A percentile compares a stretch with the other conserved stretches of the same genome.
Conservation (phyloP, 2,329 filamentous ascomycete species). For the Phialophora verrucosa region DNA sequence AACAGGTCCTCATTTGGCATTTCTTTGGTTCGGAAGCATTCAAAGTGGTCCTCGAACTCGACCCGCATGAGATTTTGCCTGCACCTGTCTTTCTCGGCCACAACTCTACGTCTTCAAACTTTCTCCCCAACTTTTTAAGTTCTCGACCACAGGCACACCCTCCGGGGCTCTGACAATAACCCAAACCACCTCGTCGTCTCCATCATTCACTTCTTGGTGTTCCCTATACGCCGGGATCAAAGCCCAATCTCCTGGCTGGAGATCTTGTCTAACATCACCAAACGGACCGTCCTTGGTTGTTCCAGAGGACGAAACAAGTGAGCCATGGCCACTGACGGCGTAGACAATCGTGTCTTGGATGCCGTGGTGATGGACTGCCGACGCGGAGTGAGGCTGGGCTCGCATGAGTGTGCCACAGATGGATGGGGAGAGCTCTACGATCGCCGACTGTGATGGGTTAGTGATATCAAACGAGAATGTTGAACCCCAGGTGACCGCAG, state of each 20-base stretch:
- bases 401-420: conserved; percentile 71
- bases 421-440: conserved; percentile 67
- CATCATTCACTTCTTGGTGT: conserved; percentile 72
- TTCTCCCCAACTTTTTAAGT: conserved; percentile 66
- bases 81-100: background rate
- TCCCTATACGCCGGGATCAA: conserved; percentile 73
- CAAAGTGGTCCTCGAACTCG: background rate
- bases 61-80: background rate
- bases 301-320: conserved; percentile 53
- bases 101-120: conserved; percentile 12
- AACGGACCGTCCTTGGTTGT: conserved; percentile 51
- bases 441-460: conserved; percentile 54
- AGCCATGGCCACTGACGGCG: conserved; percentile 65
- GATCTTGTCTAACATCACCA: conserved; percentile 62
- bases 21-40: background rate
- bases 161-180: conserved; percentile 68
- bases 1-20: background rate
- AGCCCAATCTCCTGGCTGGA: conserved; percentile 70
- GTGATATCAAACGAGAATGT: background rate
- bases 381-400: conserved; percentile 65
- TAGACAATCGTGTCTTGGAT: conserved; percentile 72
- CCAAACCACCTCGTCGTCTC: conserved; percentile 68
- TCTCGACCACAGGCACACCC: conserved; percentile 63
- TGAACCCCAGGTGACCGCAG: background rate
- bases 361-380: conserved; percentile 71